These are phyloP conservation scores for Withania somnifera DNA, from an alignment of 305 asterid species.

Conservation along the genomic window DNA sequence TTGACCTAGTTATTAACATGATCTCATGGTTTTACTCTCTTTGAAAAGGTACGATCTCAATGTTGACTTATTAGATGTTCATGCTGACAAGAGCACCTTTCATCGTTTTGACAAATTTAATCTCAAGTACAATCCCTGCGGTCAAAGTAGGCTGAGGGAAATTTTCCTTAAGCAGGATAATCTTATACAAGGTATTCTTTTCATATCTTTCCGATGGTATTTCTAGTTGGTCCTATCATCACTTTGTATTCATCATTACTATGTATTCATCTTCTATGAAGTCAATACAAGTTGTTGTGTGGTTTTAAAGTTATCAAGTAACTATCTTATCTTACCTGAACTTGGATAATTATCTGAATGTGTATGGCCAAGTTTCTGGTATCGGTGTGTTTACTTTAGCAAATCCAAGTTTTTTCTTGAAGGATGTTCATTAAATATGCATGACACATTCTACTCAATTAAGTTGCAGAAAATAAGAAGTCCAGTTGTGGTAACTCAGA, in stretches of 20 bases:
- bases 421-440: not conserved
- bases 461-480: not conserved
- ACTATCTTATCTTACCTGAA: not conserved
- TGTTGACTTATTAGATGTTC: constrained; percentile 94
- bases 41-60: constrained; percentile 78
- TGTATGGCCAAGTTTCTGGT: not conserved
- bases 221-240: not conserved
- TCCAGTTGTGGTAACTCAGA: not conserved
- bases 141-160: constrained; percentile 98
- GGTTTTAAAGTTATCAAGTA: not conserved
- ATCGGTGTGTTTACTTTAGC: not conserved
- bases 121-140: constrained; percentile 97
- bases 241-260: not conserved
- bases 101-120: constrained; percentile 99
- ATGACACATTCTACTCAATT: not conserved
- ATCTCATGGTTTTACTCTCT: not conserved
- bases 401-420: not conserved
- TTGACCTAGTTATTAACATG: constrained; percentile 1
- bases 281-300: not conserved
- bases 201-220: constrained; percentile 1
- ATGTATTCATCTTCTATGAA: not conserved
- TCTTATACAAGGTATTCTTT: constrained; percentile 84
- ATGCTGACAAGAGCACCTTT: constrained; percentile 99
- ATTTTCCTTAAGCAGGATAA: constrained; percentile 97
- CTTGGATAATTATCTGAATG: not conserved